These are phyloP conservation scores for Vitellaria paradoxa DNA, from an alignment of 179 eudicot genomes.

Conservation along the genomic window DNA sequence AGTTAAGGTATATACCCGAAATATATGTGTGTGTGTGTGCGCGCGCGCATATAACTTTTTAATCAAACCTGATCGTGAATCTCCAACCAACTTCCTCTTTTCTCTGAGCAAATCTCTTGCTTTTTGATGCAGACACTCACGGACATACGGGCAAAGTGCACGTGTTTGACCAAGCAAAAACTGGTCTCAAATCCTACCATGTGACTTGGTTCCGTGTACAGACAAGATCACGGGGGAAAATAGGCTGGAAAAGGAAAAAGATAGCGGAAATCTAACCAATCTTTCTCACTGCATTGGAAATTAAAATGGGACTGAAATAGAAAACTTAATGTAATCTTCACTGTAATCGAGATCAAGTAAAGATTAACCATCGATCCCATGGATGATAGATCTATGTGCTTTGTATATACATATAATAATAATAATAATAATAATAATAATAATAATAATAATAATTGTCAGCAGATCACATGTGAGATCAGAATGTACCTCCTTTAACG, in stretches of 20 bases:
- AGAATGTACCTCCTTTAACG: conserved; percentile 6
- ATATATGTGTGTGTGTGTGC: neutral
- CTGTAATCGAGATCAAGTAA: neutral
- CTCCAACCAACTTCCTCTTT: conserved; percentile 8
- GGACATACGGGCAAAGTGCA: conserved; percentile 60
- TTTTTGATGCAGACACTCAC: conserved; percentile 44
- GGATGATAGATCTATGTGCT: neutral
- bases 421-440: conserved; percentile 10
- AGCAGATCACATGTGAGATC: neutral
- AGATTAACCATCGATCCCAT: neutral
- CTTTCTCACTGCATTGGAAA: conserved; percentile 10
- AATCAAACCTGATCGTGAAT: neutral
- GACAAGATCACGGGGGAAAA: neutral
- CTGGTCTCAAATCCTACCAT: conserved; percentile 14
- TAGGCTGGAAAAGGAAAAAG: conserved; percentile 9
- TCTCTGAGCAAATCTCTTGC: conserved; percentile 1
- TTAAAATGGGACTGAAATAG: neutral
- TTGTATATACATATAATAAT: too few species aligned
- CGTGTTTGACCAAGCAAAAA: conserved; percentile 34
- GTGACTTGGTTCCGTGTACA: conserved; percentile 20
- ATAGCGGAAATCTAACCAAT: conserved; percentile 5
- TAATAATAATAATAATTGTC: conserved; percentile 4
- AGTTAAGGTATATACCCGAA: conserved; percentile 46
- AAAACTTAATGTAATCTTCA: neutral
- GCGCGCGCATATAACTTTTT: neutral